Percentiles rank a stretch among this genome's conserved stretches.
phyloP scores from a whole-genome alignment of 1,284 basidiomycete genomes.

The Jaminaea rosea region DNA sequence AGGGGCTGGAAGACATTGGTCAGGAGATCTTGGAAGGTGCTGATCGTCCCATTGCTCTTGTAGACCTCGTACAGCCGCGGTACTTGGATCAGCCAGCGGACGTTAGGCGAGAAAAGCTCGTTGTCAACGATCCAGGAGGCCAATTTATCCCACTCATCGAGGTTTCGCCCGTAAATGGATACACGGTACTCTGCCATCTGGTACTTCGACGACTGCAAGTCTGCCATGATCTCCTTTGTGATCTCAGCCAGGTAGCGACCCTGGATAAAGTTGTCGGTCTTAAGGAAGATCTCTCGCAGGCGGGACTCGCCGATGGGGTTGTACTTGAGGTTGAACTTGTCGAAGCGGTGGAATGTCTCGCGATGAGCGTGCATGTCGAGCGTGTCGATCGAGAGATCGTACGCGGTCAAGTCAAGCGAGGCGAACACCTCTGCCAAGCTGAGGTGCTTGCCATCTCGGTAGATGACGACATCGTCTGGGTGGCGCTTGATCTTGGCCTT shows the following conservation, averaged over 20 bases:
- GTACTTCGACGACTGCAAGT: constrained; percentile 96
- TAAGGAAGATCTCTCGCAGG: constrained; percentile 92
- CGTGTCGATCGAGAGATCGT: constrained; percentile 96
- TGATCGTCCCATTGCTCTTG: constrained; percentile 74
- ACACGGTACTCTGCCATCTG: constrained; percentile 84
- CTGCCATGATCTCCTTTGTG: constrained; percentile 87
- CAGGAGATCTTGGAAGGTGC: constrained; percentile 85
- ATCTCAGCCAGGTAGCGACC: constrained; percentile 91
- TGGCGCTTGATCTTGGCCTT: constrained; percentile 88
- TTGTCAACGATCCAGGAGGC: constrained; percentile 93
- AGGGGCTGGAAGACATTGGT: constrained; percentile 84
- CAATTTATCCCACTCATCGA: constrained; percentile 91
- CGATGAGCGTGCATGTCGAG: constrained; percentile 99
- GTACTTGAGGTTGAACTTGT: constrained; percentile 58
- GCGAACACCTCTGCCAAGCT: constrained; percentile 91
- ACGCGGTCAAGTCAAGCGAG: constrained; percentile 86
- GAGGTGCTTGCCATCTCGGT: constrained; percentile 79
- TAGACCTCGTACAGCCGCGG: constrained; percentile 94
- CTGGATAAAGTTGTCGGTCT: constrained; percentile 71
- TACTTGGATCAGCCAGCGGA: constrained; percentile 94
- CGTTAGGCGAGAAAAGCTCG: constrained; percentile 90
- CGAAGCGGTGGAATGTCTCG: constrained; percentile 94
- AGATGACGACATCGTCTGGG: constrained; percentile 83
- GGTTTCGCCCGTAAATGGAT: constrained; percentile 74
- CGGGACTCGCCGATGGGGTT: constrained; percentile 92